A percentile compares a stretch with the other conserved stretches of the same genome.
Evolutionary conservation across 306 rosid species (phyloP).

Genomic region (Acacia confusa): DNA sequence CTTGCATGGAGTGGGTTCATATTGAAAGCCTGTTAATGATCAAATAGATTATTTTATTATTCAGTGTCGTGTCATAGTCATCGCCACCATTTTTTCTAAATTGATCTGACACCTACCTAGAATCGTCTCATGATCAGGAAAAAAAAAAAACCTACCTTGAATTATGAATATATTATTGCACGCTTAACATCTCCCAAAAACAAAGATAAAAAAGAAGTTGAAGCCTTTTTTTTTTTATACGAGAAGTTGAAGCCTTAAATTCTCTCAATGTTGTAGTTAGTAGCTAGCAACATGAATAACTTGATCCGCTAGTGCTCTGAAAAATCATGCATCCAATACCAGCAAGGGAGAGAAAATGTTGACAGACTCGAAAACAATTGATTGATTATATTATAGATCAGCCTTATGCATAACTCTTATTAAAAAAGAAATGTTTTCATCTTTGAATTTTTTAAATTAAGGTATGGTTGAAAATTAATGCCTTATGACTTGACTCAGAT

Average conservation of each 20-base stretch:
- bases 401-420: neutral
- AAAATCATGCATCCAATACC: neutral
- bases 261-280: neutral
- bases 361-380: neutral
- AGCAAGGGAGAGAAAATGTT: neutral
- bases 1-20: neutral
- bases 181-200: neutral
- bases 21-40: neutral
- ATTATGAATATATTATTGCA: neutral
- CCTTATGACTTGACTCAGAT: neutral
- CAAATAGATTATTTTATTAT: neutral
- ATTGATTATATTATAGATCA: neutral
- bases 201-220: neutral
- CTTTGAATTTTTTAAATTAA: neutral
- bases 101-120: neutral
- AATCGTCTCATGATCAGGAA: neutral
- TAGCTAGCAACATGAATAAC: neutral
- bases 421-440: neutral
- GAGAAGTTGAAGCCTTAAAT: neutral
- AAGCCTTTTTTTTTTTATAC: too few relatives aligned
- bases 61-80: neutral
- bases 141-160: neutral
- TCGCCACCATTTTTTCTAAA: neutral
- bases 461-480: neutral
- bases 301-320: neutral